Evolutionary conservation across 768 basidiomycete species (phyloP).

Genomic region (Serendipita indica): DNA sequence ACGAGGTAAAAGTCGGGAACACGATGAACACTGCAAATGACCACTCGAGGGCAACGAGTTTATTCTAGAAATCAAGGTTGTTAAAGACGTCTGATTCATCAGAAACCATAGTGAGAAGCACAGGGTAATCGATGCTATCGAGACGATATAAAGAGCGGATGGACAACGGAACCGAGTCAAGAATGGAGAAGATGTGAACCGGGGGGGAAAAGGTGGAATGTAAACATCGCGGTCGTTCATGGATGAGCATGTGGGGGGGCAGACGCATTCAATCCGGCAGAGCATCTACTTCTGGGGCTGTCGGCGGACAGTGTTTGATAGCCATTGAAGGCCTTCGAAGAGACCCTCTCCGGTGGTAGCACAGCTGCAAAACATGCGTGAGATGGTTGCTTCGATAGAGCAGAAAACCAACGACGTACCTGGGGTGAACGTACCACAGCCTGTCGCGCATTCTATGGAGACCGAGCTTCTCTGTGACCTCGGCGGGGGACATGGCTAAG

Average conservation of each 20-base stretch:
- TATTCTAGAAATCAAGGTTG: no score
- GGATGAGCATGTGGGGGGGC: neutral
- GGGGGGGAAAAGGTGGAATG: neutral
- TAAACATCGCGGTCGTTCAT: neutral
- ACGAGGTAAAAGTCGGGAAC: no score
- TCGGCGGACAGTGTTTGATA: conserved; percentile 92
- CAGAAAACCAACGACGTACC: conserved; percentile 34
- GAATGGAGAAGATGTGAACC: neutral
- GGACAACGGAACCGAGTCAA: neutral
- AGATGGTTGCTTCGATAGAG: neutral
- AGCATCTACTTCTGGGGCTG: conserved; percentile 28
- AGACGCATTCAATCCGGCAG: neutral
- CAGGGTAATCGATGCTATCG: no score
- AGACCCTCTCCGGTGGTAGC: conserved; percentile 94
- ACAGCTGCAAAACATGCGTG: conserved; percentile 38
- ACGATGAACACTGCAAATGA: no score
- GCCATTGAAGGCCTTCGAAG: conserved; percentile 94
- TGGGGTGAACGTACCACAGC: conserved; percentile 99
- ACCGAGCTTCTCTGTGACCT: conserved; percentile 94
- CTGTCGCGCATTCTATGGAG: conserved; percentile 92
- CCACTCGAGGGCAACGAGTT: no score
- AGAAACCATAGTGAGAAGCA: no score
- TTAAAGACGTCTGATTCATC: no score
- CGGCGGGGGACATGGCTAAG: conserved; percentile 95
- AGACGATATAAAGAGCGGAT: conserved; percentile 4